These are phyloP conservation scores for Cucurbita ficifolia DNA, from an alignment of 306 rosid genomes.

Conservation along the genomic window DNA sequence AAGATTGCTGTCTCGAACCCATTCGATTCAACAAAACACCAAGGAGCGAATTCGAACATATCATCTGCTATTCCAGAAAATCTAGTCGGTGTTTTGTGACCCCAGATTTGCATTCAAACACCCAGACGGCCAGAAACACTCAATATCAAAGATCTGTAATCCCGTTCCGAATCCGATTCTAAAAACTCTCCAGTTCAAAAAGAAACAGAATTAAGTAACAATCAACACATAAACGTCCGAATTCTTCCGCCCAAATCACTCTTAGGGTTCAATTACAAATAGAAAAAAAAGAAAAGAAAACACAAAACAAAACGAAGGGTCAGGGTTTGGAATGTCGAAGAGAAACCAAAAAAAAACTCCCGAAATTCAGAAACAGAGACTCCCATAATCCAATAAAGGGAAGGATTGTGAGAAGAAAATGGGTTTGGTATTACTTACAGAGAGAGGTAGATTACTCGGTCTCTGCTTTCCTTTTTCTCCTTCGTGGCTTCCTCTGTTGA, in stretches of 20 bases:
- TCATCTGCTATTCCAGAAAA: not conserved
- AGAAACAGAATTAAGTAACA: not conserved
- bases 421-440: slow-evolving; percentile 15
- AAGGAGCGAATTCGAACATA: slow-evolving; percentile 3
- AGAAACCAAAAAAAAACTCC: not conserved
- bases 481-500: slow-evolving; percentile 24
- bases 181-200: not conserved
- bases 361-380: not conserved
- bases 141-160: not conserved
- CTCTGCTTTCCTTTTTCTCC: slow-evolving; percentile 7
- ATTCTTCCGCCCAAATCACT: not conserved
- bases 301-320: not conserved
- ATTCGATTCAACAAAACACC: not conserved
- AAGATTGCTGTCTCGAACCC: slow-evolving; percentile 1
- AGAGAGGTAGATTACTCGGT: slow-evolving; percentile 6
- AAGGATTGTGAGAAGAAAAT: not conserved
- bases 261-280: slow-evolving; percentile 2
- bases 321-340: not conserved
- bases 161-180: not conserved
- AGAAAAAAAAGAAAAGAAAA: not conserved
- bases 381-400: not conserved
- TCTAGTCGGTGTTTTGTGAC: not conserved
- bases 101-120: slow-evolving; percentile 9
- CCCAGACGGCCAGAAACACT: slow-evolving; percentile 7
- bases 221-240: slow-evolving; percentile 1